Conservation (phyloP, 2,329 filamentous ascomycete species). For the Clarireedia homoeocarpa region DNA sequence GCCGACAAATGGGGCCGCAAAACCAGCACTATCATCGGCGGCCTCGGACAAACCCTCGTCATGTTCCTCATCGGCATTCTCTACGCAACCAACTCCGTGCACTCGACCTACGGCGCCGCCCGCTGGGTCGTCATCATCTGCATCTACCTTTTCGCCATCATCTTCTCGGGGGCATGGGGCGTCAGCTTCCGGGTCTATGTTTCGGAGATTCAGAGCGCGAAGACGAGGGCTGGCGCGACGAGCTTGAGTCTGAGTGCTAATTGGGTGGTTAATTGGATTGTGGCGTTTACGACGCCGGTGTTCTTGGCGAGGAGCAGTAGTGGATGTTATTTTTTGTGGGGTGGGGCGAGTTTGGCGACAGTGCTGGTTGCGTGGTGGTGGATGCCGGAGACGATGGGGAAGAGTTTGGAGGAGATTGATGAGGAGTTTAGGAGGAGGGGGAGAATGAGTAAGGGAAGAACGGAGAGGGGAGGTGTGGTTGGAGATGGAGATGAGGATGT, state of each 20-base stretch:
- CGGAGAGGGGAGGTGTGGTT: not conserved
- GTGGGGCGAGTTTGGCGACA: conserved; percentile 32
- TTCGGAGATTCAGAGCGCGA: conserved; percentile 48
- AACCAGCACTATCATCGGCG: conserved; percentile 45
- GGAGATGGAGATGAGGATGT: not conserved
- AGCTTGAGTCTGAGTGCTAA: conserved; percentile 41
- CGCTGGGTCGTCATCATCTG: conserved; percentile 43
- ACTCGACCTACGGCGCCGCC: conserved; percentile 31
- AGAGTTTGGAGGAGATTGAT: conserved; percentile 21
- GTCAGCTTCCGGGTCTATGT: conserved; percentile 49
- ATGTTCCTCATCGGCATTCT: conserved; percentile 48
- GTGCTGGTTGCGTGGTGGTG: conserved; percentile 15
- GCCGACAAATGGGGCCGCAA: conserved; percentile 51
- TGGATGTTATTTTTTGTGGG: conserved; percentile 27
- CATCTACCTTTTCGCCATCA: conserved; percentile 42
- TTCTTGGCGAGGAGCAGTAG: conserved; percentile 21
- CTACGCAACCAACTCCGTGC: conserved; percentile 41
- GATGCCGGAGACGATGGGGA: conserved; percentile 28
- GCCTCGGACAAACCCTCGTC: conserved; percentile 38
- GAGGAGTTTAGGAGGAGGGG: conserved; percentile 11
- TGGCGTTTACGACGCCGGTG: conserved; percentile 30
- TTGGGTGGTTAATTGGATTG: conserved; percentile 30
- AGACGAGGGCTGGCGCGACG: conserved; percentile 46
- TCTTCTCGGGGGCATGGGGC: conserved; percentile 43
- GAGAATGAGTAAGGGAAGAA: not conserved